These are phyloP conservation scores for Fusarium haematococcum DNA, from an alignment of 2,329 filamentous ascomycete genomes.

Conservation along the genomic window DNA sequence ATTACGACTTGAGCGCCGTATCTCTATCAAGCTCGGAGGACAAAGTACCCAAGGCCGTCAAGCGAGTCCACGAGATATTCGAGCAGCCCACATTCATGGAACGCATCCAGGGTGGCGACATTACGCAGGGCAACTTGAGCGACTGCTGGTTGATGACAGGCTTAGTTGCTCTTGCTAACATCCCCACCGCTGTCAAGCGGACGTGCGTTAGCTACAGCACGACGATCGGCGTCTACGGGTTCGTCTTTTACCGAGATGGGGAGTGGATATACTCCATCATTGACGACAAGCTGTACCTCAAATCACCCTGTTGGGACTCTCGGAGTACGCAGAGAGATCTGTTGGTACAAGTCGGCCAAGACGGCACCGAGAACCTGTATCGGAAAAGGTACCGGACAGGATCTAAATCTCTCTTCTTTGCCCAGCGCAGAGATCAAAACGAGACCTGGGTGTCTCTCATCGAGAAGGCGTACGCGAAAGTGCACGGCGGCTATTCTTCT, in stretches of 20 bases:
- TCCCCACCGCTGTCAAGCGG: conserved; percentile 75
- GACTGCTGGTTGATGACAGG: conserved; percentile 88
- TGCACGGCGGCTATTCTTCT: conserved; percentile 80
- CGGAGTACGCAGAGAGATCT: too few relatives aligned
- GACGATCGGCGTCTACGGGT: neutral
- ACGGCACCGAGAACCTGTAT: too few relatives aligned
- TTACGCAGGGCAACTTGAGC: conserved; percentile 80
- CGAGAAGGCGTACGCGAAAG: conserved; percentile 87
- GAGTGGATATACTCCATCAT: neutral
- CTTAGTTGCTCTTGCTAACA: conserved; percentile 80
- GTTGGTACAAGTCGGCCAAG: too few relatives aligned
- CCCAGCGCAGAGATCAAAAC: conserved; percentile 78
- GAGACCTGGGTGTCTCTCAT: conserved; percentile 86
- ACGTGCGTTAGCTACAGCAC: conserved; percentile 80
- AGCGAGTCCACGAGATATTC: conserved; percentile 79
- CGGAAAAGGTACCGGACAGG: too few relatives aligned
- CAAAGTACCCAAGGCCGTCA: conserved; percentile 77
- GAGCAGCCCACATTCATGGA: conserved; percentile 77
- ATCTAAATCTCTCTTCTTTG: conserved; percentile 70
- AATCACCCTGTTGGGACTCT: too few relatives aligned
- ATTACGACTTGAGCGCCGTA: conserved; percentile 62
- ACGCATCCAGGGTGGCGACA: conserved; percentile 76
- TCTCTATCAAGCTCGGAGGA: conserved; percentile 60
- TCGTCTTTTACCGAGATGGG: neutral
- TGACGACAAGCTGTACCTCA: too few relatives aligned